phyloP scores from a whole-genome alignment of 768 basidiomycete genomes.

The Pisolithus marmoratus region DNA sequence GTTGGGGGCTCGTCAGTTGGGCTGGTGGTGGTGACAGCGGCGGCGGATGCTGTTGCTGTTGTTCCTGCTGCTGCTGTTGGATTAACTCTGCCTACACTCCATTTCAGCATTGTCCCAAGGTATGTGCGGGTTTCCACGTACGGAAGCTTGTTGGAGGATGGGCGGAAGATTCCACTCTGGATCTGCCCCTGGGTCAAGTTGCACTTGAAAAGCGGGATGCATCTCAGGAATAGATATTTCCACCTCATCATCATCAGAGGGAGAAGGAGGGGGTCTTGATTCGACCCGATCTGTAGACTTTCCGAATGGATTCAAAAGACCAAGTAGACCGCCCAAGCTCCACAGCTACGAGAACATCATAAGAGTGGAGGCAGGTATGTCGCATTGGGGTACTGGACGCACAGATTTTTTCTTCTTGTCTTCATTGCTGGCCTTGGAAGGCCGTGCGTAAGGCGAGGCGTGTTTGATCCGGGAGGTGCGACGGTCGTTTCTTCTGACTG shows the following conservation, averaged over 20 bases:
- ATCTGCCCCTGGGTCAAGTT: conserved; percentile 8
- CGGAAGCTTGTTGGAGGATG: conserved; percentile 19
- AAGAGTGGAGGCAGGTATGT: conserved; percentile 8
- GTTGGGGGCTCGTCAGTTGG: conserved; percentile 6
- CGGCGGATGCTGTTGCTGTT: conserved; percentile 17
- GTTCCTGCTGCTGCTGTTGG: conserved; percentile 4
- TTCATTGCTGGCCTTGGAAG: conserved; percentile 17
- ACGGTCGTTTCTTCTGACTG: conserved; percentile 42
- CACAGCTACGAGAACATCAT: conserved; percentile 32
- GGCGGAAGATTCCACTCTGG: conserved; percentile 10
- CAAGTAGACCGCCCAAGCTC: conserved; percentile 47
- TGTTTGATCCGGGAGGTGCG: conserved; percentile 31
- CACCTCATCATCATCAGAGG: conserved; percentile 1
- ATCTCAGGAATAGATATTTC: neutral
- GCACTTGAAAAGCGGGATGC: conserved; percentile 11
- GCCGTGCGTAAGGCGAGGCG: conserved; percentile 56
- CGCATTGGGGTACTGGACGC: conserved; percentile 9
- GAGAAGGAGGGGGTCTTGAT: conserved; percentile 22
- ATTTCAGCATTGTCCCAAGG: conserved; percentile 15
- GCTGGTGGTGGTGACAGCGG: conserved; percentile 12
- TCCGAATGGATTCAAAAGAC: conserved; percentile 45
- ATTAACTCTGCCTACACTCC: no score
- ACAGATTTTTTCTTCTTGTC: conserved; percentile 44
- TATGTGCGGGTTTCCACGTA: conserved; percentile 15
- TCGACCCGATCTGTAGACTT: conserved; percentile 17